A percentile compares a stretch with the other conserved stretches of the same genome.
Conservation (phyloP, 2,329 filamentous ascomycete genomes). For the Elsinoe fawcettii region DNA sequence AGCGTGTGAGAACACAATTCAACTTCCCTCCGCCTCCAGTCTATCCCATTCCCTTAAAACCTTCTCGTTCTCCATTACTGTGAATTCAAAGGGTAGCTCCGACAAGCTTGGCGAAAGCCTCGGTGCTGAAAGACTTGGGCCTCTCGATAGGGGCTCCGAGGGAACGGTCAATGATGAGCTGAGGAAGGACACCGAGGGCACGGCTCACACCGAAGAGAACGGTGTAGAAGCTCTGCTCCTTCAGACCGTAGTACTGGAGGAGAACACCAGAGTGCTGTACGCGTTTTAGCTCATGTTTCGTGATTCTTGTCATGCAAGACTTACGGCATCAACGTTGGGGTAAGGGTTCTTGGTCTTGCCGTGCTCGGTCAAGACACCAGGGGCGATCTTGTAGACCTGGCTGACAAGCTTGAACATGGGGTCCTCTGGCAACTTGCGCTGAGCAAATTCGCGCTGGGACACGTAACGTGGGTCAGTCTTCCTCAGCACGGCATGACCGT, state of each 20-base stretch:
- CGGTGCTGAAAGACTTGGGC: conserved; percentile 98
- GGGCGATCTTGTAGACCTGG: conserved; percentile 99
- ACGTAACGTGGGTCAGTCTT: conserved; percentile 99
- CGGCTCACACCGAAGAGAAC: conserved; percentile 98
- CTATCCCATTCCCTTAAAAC: conserved; percentile 5
- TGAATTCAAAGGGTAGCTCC: conserved; percentile 72
- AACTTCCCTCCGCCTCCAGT: neutral
- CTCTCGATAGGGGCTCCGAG: conserved; percentile 95
- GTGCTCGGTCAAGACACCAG: conserved; percentile 95
- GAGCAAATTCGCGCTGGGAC: conserved; percentile 94
- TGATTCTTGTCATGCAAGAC: conserved; percentile 20
- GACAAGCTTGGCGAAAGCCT: conserved; percentile 89
- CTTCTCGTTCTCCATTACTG: neutral
- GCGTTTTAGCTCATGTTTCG: conserved; percentile 1
- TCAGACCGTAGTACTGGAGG: conserved; percentile 98
- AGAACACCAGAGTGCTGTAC: conserved; percentile 85
- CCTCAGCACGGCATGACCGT: conserved; percentile 97
- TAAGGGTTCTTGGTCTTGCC: conserved; percentile 99
- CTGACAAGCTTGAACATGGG: conserved; percentile 99
- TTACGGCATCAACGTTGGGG: conserved; percentile 87
- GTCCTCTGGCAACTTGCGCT: conserved; percentile 88
- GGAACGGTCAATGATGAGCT: conserved; percentile 99
- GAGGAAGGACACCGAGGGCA: conserved; percentile 94
- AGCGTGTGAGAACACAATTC: neutral
- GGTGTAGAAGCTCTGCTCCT: conserved; percentile 99